Conservation (phyloP, 208 protist species). For the Leishmania tropica region DNA sequence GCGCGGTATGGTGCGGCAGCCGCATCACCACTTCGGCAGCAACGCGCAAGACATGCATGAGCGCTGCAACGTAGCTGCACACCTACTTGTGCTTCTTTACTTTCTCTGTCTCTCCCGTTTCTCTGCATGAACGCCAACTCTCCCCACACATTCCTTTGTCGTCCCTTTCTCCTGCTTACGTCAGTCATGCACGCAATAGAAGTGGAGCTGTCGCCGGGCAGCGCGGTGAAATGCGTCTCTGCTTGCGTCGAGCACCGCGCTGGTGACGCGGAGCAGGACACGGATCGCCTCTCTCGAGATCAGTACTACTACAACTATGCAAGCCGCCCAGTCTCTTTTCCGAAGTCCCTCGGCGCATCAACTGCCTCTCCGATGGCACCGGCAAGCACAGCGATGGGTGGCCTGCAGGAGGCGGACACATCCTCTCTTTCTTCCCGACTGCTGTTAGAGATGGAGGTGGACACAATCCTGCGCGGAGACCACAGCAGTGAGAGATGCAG, state of each 20-base stretch:
- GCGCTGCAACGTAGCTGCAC: neutral
- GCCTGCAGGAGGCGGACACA: neutral
- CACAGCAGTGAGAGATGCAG: neutral
- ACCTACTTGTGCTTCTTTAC: neutral
- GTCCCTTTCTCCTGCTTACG: neutral
- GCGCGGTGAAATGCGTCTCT: slow-evolving; percentile 1
- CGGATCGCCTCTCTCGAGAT: slow-evolving; percentile 7
- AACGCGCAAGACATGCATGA: neutral
- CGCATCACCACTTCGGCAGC: neutral
- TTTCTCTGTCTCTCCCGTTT: neutral
- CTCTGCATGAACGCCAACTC: neutral
- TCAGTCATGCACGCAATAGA: slow-evolving; percentile 17
- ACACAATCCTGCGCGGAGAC: slow-evolving; percentile 15
- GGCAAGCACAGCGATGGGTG: too few species aligned
- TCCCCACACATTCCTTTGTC: neutral
- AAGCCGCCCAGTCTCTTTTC: neutral
- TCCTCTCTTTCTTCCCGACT: neutral
- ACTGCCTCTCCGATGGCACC: neutral
- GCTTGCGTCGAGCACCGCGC: neutral
- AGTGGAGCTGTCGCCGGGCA: slow-evolving; percentile 30
- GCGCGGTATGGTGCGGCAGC: neutral
- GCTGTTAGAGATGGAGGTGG: slow-evolving; percentile 23
- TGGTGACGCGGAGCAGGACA: neutral
- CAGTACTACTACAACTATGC: slow-evolving; percentile 17
- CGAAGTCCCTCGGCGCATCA: neutral